Percentiles rank a stretch among this genome's conserved stretches.
These are phyloP conservation scores for Cercospora berteroae DNA, from an alignment of 2,329 filamentous ascomycete species.

Conservation along the genomic window DNA sequence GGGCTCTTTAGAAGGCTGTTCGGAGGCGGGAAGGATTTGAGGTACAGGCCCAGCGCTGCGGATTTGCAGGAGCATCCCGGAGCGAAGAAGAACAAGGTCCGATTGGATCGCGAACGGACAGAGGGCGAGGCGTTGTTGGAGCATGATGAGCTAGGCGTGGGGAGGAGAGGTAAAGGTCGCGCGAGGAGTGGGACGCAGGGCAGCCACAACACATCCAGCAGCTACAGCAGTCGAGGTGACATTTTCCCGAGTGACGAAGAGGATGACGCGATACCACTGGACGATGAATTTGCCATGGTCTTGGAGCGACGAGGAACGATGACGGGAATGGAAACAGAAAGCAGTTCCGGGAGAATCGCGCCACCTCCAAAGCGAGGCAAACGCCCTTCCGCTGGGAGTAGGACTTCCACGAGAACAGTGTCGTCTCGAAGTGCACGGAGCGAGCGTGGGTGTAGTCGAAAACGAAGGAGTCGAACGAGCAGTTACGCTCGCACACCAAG, in stretches of 20 bases:
- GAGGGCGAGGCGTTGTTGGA: conserved; percentile 73
- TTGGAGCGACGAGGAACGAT: conserved; percentile 64
- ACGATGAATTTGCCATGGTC: conserved; percentile 86
- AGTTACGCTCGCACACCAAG: conserved; percentile 20
- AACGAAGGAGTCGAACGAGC: conserved; percentile 23
- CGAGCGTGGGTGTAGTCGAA: conserved; percentile 16
- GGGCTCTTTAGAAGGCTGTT: conserved; percentile 75
- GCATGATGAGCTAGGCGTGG: conserved; percentile 51
- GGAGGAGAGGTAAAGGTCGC: conserved; percentile 42
- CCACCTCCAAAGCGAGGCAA: conserved; percentile 35
- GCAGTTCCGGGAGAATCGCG: conserved; percentile 62
- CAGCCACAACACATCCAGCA: conserved; percentile 80
- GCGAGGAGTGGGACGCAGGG: conserved; percentile 75
- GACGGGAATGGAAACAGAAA: conserved; percentile 59
- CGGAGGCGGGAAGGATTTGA: conserved; percentile 68
- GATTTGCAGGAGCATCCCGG: conserved; percentile 85
- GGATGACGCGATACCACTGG: conserved; percentile 87
- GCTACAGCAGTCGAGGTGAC: conserved; percentile 82
- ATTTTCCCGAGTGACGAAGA: conserved; percentile 82
- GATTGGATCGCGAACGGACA: conserved; percentile 36
- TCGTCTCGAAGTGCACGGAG: conserved; percentile 28
- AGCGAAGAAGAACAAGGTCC: conserved; percentile 38
- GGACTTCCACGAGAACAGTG: conserved; percentile 29
- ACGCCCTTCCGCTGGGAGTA: conserved; percentile 43
- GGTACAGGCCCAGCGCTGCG: conserved; percentile 87